Evolutionary conservation across 768 basidiomycete species (phyloP).

Genomic region (Cyclocybe cylindracea): DNA sequence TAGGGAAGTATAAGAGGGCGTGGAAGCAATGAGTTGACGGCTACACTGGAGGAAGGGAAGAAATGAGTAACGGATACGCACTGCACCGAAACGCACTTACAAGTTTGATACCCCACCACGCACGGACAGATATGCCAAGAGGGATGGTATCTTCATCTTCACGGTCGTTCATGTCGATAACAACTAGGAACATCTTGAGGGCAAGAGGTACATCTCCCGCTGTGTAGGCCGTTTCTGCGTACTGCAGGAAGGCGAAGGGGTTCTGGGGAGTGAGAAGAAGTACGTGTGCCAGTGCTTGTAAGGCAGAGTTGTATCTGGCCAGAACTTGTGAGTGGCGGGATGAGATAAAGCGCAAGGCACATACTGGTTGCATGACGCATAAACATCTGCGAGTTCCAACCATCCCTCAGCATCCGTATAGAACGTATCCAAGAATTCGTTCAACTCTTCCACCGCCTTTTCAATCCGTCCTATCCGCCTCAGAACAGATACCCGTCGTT

Average conservation of each 20-base stretch:
- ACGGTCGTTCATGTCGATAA: slow-evolving; percentile 74
- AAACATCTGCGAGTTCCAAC: slow-evolving; percentile 83
- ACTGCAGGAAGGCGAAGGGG: slow-evolving; percentile 80
- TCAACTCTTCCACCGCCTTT: slow-evolving; percentile 70
- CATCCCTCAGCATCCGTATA: slow-evolving; percentile 89
- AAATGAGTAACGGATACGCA: not conserved
- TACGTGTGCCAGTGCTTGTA: slow-evolving; percentile 80
- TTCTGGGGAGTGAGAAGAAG: slow-evolving; percentile 85
- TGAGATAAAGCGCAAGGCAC: slow-evolving; percentile 24
- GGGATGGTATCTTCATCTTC: slow-evolving; percentile 49
- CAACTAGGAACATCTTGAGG: slow-evolving; percentile 76
- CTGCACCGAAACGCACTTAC: slow-evolving; percentile 43
- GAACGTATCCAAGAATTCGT: slow-evolving; percentile 78
- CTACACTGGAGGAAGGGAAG: slow-evolving; percentile 47
- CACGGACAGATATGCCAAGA: slow-evolving; percentile 61
- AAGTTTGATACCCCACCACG: slow-evolving; percentile 84
- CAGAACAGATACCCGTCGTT: slow-evolving; percentile 77
- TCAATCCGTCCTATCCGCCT: slow-evolving; percentile 63
- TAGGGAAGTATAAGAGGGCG: slow-evolving; percentile 43
- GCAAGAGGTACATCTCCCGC: slow-evolving; percentile 73
- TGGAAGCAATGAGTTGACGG: slow-evolving; percentile 48
- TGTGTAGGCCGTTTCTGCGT: slow-evolving; percentile 88
- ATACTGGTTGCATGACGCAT: slow-evolving; percentile 73
- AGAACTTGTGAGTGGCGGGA: not conserved
- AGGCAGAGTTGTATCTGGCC: slow-evolving; percentile 66